Conservation (phyloP, 257 asterid genomes). For the Schizonepeta tenuifolia region DNA sequence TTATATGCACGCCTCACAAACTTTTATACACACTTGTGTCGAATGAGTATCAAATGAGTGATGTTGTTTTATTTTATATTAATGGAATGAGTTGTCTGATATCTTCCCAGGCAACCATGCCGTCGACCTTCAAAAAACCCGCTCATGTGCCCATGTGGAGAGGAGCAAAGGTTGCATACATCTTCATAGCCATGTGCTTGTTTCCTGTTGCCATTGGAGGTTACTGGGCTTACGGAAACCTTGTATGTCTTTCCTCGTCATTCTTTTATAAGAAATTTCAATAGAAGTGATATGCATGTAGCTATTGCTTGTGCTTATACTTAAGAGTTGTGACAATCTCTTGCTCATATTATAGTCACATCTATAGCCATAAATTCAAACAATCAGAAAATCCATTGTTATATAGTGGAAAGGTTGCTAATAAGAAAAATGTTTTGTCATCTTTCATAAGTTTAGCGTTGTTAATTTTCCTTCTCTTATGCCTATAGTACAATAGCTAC, state of each 20-base stretch:
- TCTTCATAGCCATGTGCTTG: conserved; percentile 83
- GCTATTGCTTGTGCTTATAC: not conserved
- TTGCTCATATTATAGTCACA: not conserved
- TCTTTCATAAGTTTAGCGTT: not conserved
- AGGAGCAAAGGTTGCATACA: conserved; percentile 90
- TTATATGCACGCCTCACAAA: not conserved
- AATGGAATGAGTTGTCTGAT: conserved; percentile 9
- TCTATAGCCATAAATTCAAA: not conserved
- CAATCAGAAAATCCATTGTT: not conserved
- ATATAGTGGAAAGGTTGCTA: not conserved
- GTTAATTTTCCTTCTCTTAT: not conserved
- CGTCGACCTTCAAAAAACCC: conserved; percentile 95
- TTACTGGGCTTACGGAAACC: conserved; percentile 97
- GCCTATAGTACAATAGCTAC: not conserved
- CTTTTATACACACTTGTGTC: not conserved
- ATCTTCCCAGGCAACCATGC: conserved; percentile 87
- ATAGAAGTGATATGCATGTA: not conserved
- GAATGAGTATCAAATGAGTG: not conserved
- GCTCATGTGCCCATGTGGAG: conserved; percentile 98
- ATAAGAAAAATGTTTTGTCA: not conserved
- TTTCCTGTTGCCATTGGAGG: conserved; percentile 98
- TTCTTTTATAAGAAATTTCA: not conserved
- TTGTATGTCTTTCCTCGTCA: conserved; percentile 54
- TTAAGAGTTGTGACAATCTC: not conserved
- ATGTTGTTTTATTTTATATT: not conserved